Base-by-base conservation (phyloP, 1,139 yeast species). In the Kodamaea sp. region DNA sequence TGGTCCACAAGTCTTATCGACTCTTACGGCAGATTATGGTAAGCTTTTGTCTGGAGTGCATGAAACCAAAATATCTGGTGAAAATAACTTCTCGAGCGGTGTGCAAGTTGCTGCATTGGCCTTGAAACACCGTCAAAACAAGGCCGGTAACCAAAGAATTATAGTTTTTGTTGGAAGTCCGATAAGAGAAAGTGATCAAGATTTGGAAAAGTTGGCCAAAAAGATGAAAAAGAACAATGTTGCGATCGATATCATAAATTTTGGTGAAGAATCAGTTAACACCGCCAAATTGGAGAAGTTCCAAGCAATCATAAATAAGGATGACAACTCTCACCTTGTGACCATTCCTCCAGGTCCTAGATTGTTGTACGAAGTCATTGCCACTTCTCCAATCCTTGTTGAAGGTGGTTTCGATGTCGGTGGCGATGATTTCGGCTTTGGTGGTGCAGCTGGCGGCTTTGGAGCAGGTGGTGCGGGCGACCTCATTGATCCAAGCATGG, bases 51-150 rank as follows among this genome's bases (percentile, higher is more conserved):
- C 89, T n/a, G 97, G 96, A 6, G 73, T 88, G 32, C 96, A 89
- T 54, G 89, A 84, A 36, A 83, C 94, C 23, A 78, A 78, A 51
- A 81, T 94, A 40, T 70, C 72, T 23, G 97, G 97, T 1, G 60
- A 60, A 26, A 64, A 72, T 36, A 88, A 89, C 56, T 72, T 94
- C 44, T 71, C 84, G 27, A 84, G 90, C 35, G 95, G 96, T 10
- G 80, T 92, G 50, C 96, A 90, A 65, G 96, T 92, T 47, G 98
- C 97, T n/a, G 95, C 95, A 35, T 75, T 94, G 56, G 97, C 97
- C 8, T 78, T 92, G 56, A 92, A 89, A 59, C 97, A 92, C 65
- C 88, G 98, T 58, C 96, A 89, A 62, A 89, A 92, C 67, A 88
- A 87, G 63, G 84, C 84, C 7, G 97, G 90, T 59, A 85, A 81